Evolutionary conservation across 1,139 yeast genomes (phyloP), one percentile per base, ranked within the genome.

Genomic region (Kurtzmaniella quercitrusa): DNA sequence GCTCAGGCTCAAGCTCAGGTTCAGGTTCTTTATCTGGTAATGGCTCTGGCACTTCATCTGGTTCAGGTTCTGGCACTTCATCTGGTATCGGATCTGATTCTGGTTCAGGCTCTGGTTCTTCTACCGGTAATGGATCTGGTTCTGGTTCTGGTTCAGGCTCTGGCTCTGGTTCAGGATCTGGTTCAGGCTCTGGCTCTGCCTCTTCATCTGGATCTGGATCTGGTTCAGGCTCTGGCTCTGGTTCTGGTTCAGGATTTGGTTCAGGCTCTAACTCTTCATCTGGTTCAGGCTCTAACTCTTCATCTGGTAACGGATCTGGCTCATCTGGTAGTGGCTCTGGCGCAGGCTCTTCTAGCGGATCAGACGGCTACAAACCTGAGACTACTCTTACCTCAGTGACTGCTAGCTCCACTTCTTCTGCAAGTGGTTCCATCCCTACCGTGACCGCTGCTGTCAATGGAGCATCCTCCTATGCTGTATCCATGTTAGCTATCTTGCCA

Each of bases 401-500:
- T 5, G 42, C 21, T 31, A 8, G 16, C 42, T 14, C 33, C 10
- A 4, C 34, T n/a, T 25, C 34, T 8, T 16, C 34, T 38, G 15
- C 40, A 15, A 16, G 41, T n/a, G 39, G 33, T 34, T 41, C 29
- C 14, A n/a, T 40, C n/a, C 17, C 46, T 18, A 25, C 46, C n/a
- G 23, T n/a, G 10, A 5, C 42, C 7, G 12, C 34, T n/a, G 40
- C 10, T 27, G 15, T 27, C 19, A 16, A 21, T 14, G 34, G 31
- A n/a, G 40, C 29, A 5, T 18, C 42, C 12, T 19, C 40, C 11
- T 38, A 23, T 7, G 18, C 18, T 17, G 16, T 34, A 11, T 16
- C 37, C 14, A 23, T 23, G 18, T 34, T 34, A 17, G 23, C 29
- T 17, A 33, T 17, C 34, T n/a, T 14, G 16, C 37, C 27, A 23